These are phyloP conservation scores for Apiotrichum domesticum DNA, from an alignment of 1,284 basidiomycete genomes.

Conservation along the genomic window DNA sequence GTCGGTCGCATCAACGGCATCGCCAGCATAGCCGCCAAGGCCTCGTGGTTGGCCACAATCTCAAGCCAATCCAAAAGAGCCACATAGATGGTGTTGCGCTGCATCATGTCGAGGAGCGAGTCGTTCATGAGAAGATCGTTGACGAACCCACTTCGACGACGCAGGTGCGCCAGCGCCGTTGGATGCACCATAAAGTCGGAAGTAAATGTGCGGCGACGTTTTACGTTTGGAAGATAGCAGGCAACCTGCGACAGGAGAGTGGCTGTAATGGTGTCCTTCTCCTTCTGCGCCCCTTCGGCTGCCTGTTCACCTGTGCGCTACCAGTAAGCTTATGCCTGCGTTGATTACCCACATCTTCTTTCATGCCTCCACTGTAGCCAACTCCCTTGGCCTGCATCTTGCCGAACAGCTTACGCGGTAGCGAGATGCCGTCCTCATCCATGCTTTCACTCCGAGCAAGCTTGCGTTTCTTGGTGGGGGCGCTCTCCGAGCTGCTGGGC, in stretches of 20 bases:
- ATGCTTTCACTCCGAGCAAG: slow-evolving; percentile 4
- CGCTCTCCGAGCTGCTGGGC: slow-evolving; percentile 25
- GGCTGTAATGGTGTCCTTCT: slow-evolving; percentile 65
- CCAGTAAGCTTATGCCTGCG: neutral
- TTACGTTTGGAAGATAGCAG: slow-evolving; percentile 69
- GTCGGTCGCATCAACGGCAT: slow-evolving; percentile 80
- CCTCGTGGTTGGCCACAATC: slow-evolving; percentile 85
- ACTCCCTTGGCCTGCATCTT: slow-evolving; percentile 61
- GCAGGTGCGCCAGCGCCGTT: slow-evolving; percentile 77
- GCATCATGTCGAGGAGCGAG: slow-evolving; percentile 85
- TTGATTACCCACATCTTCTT: slow-evolving; percentile 65
- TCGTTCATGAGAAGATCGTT: slow-evolving; percentile 79
- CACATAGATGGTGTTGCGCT: slow-evolving; percentile 75
- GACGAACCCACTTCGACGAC: slow-evolving; percentile 78
- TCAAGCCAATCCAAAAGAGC: slow-evolving; percentile 85
- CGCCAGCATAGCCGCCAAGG: slow-evolving; percentile 84
- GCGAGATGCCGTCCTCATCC: neutral
- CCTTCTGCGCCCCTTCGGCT: slow-evolving; percentile 62
- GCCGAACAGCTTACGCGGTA: slow-evolving; percentile 5
- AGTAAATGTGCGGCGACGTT: slow-evolving; percentile 63
- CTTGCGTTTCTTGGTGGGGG: slow-evolving; percentile 39
- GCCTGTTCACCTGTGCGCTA: slow-evolving; percentile 71
- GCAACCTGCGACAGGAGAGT: slow-evolving; percentile 63
- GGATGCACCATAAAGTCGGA: slow-evolving; percentile 85
- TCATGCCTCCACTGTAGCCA: slow-evolving; percentile 71